Conservation (phyloP, 306 rosid genomes). For the Acacia melanoxylon region DNA sequence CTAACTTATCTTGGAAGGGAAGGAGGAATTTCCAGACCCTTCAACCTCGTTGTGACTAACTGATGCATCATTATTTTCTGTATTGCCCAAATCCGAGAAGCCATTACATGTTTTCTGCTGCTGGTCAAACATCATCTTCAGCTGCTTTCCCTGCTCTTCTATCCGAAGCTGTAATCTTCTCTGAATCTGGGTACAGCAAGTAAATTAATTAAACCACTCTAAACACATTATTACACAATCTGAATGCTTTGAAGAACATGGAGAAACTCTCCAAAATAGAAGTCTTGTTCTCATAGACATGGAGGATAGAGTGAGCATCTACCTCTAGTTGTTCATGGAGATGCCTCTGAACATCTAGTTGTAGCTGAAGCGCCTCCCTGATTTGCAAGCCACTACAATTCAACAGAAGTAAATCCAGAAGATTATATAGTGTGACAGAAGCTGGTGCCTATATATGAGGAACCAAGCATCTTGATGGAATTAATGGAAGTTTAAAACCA, state of each 20-base stretch:
- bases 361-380: constrained; percentile 87
- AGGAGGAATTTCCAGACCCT: constrained; percentile 31
- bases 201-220: background rate
- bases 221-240: background rate
- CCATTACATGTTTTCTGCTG: constrained; percentile 44
- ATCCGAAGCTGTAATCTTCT: constrained; percentile 47
- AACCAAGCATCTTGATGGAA: background rate
- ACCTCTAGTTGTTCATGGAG: constrained; percentile 98
- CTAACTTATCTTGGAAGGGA: constrained; percentile 50
- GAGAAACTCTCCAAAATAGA: background rate
- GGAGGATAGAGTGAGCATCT: background rate
- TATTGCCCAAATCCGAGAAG: constrained; percentile 32
- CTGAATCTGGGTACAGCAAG: constrained; percentile 44
- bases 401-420: constrained; percentile 1
- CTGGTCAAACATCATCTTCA: constrained; percentile 60
- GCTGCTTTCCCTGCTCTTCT: constrained; percentile 65
- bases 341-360: constrained; percentile 82
- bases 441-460: background rate
- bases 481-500: background rate
- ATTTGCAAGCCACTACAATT: constrained; percentile 70
- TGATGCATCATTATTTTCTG: constrained; percentile 20
- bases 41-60: constrained; percentile 36
- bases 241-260: background rate
- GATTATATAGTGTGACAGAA: background rate
- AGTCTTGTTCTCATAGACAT: background rate